Percentiles rank a stretch among this genome's conserved stretches.
phyloP scores from a whole-genome alignment of 306 rosid species.

The Elaeagnus macrophylla region DNA sequence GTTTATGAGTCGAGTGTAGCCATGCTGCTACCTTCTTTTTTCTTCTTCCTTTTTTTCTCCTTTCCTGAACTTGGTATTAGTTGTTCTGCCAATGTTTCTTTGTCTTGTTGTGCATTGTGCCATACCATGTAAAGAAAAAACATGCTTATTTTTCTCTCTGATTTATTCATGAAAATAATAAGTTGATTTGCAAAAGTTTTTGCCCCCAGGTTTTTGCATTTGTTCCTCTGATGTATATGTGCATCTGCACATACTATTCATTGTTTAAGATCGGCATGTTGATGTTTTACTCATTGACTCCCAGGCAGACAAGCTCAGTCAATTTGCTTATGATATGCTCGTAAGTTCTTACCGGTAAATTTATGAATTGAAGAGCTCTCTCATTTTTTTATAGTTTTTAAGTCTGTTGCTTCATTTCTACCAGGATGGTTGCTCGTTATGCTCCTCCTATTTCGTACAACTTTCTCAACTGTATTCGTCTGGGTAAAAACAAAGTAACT shows the following conservation, averaged over 20 bases:
- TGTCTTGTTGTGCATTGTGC: neutral
- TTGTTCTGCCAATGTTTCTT: neutral
- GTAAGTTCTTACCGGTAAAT: constrained; percentile 46
- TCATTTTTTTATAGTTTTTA: constrained; percentile 15
- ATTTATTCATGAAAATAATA: constrained; percentile 12
- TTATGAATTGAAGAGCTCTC: neutral
- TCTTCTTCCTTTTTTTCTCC: too few species aligned
- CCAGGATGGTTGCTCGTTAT: constrained; percentile 95
- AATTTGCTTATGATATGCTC: constrained; percentile 98
- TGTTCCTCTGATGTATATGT: constrained; percentile 95
- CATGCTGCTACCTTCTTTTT: too few species aligned
- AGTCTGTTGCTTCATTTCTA: constrained; percentile 13
- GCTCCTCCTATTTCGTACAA: constrained; percentile 97
- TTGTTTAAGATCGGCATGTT: constrained; percentile 84
- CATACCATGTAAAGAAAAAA: neutral
- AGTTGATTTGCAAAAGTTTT: constrained; percentile 21
- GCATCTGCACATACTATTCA: constrained; percentile 94
- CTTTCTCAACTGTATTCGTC: constrained; percentile 85
- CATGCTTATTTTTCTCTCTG: neutral
- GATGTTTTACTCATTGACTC: constrained; percentile 90
- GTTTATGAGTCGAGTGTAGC: too few species aligned
- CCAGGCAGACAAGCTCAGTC: constrained; percentile 88
- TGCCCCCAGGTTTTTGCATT: constrained; percentile 71
- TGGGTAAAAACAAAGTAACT: constrained; percentile 41
- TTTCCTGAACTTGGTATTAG: neutral